Conservation (phyloP, 2,329 filamentous ascomycete genomes). For the Tolypocladium nubicola region DNA sequence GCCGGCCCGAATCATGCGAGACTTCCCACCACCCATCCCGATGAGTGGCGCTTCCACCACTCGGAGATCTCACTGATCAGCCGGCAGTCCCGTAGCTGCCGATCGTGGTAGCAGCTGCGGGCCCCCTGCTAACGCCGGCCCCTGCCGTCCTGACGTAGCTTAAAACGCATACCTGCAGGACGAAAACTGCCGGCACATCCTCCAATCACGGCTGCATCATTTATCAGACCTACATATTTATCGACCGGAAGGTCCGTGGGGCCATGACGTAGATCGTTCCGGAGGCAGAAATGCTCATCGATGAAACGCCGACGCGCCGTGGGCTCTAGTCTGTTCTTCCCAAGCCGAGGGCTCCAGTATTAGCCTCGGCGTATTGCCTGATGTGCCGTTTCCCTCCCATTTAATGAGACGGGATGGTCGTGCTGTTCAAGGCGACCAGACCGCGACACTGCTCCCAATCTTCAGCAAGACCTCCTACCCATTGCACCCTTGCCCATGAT, state of each 20-base stretch:
- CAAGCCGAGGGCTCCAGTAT: not conserved
- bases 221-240: not conserved
- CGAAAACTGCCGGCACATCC: not conserved
- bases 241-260: not conserved
- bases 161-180: no score
- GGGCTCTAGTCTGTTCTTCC: not conserved
- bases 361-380: not conserved
- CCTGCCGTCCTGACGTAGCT: not conserved
- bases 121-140: not conserved
- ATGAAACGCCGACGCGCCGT: not conserved
- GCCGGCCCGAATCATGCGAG: not conserved
- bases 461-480: not conserved
- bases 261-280: not conserved
- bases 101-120: not conserved
- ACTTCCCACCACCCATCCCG: not conserved
- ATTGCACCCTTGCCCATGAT: conserved; percentile 9
- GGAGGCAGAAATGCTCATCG: not conserved
- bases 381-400: not conserved
- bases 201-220: not conserved
- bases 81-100: no score
- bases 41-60: no score
- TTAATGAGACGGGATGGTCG: not conserved
- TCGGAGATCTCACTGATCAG: no score
- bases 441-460: not conserved
- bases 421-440: not conserved